A percentile compares a stretch with the other conserved stretches of the same genome.
phyloP scores from a whole-genome alignment of 352 stramenopile species.

The Nothophytophthora sp. region DNA sequence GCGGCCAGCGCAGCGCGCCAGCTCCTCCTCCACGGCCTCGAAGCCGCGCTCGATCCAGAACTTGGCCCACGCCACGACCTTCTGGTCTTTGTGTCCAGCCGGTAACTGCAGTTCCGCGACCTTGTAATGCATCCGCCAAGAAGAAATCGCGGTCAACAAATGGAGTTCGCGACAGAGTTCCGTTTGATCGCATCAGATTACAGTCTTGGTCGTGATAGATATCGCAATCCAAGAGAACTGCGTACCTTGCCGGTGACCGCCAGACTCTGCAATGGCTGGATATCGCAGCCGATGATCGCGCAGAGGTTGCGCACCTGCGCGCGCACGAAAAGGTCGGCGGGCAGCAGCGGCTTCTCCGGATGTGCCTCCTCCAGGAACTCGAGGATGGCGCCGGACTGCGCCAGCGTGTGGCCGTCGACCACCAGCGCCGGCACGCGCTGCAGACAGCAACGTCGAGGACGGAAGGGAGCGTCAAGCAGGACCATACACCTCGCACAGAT shows the following conservation, averaged over 20 bases:
- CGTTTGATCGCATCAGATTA: background rate
- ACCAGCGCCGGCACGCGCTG: constrained; percentile 78
- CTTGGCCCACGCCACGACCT: constrained; percentile 47
- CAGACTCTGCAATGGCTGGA: constrained; percentile 91
- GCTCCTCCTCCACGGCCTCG: constrained; percentile 63
- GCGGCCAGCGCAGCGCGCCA: constrained; percentile 39
- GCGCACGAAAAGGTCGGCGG: constrained; percentile 61
- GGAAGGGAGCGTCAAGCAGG: background rate
- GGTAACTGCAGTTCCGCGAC: constrained; percentile 34
- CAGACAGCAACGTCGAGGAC: too few relatives aligned
- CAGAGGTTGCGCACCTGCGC: constrained; percentile 83
- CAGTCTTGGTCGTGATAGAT: constrained; percentile 4
- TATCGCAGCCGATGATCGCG: constrained; percentile 90
- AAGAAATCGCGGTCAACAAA: too few relatives aligned
- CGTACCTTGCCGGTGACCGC: constrained; percentile 48
- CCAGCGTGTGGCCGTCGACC: constrained; percentile 71
- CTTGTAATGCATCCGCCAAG: too few relatives aligned
- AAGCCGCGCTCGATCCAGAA: constrained; percentile 85
- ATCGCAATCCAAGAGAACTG: constrained; percentile 11
- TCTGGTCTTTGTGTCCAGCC: constrained; percentile 48
- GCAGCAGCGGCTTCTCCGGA: constrained; percentile 69
- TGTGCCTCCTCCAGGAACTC: constrained; percentile 92
- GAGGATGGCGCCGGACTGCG: constrained; percentile 91
- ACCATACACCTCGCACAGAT: background rate
- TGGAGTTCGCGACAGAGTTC: too few relatives aligned